Base-by-base conservation (phyloP, 2,329 filamentous ascomycete genomes). In the Sclerotinia glacialis region DNA sequence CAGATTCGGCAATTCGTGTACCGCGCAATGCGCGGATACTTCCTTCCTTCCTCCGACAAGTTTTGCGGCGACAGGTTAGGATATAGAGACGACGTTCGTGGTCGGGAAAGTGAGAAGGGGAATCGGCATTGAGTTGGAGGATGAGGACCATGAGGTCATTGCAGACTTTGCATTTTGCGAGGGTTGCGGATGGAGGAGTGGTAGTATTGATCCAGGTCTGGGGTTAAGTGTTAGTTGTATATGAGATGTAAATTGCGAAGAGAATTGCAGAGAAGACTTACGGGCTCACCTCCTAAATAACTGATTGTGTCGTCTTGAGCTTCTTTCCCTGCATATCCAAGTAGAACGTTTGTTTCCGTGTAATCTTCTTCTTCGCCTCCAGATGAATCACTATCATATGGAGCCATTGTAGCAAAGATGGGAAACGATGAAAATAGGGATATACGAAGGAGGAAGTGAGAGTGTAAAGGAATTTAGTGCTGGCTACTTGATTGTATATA, bases 21-120 rank as follows among this genome's bases (percentile, higher is more conserved):
- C 88, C 90, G 67, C 94, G 83, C 50, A 97, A 76, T 0, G 84
- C 90, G 37, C 93, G 85, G 67, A 97, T 84, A 76, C 90, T 94
- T 1, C 95, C 95, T 26, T 89, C 84, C 74, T 92, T 94, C 70
- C 93, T 85, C 73, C 91, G 86, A 76, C 95, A 99, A 14, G 86
- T 82, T 77, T 91, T 91, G 71, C 86, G 84, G 67, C 87, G 85
- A 78, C 95, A 99, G 23, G 86, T 86, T 77, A 96, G 93, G 16
- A 99, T 83, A 75, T 97, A 98, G 23, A 99, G 77, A 69, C 94
- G 86, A 72, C 95, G 85, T 74, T 97, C 92, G 78, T 98, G 92
- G 66, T 89, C 87, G 1, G 93, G 90, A 74, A 97, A 97, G 59
- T 87, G 84, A 65, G 94, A 90, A 18, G 93, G 93, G 4, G 98